phyloP scores from a whole-genome alignment of 108 stramenopile species.

The Skeletonema costatum region DNA sequence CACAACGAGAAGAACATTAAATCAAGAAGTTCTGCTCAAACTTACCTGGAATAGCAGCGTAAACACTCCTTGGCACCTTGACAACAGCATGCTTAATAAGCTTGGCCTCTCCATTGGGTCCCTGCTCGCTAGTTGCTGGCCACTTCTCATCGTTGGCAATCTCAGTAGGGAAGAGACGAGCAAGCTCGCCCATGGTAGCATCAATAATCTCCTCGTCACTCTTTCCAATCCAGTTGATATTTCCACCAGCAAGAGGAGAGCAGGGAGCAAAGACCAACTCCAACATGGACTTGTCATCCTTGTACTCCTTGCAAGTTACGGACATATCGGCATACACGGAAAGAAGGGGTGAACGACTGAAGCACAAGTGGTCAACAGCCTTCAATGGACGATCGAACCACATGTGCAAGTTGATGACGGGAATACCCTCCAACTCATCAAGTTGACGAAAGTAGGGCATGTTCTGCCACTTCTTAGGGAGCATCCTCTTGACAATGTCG shows the following conservation, averaged over 20 bases:
- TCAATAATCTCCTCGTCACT: conserved; percentile 92
- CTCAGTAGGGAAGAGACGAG: conserved; percentile 93
- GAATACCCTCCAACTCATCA: conserved; percentile 96
- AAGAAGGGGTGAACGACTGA: conserved; percentile 92
- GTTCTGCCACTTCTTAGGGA: conserved; percentile 86
- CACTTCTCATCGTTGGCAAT: conserved; percentile 87
- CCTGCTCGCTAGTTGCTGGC: conserved; percentile 79
- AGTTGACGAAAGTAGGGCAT: conserved; percentile 96
- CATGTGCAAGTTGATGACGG: conserved; percentile 97
- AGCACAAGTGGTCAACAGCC: conserved; percentile 94
- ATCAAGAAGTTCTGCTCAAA: neutral
- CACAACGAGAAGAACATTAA: neutral
- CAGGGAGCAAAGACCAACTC: conserved; percentile 97
- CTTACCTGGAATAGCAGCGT: conserved; percentile 91
- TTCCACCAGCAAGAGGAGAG: conserved; percentile 88
- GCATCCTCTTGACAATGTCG: conserved; percentile 89
- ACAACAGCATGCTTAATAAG: conserved; percentile 89
- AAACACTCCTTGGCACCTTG: conserved; percentile 93
- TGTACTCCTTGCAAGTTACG: conserved; percentile 94
- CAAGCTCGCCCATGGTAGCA: conserved; percentile 96
- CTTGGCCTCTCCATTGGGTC: conserved; percentile 74
- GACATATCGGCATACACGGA: conserved; percentile 97
- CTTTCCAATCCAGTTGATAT: conserved; percentile 88
- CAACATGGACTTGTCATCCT: conserved; percentile 88
- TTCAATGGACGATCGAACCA: conserved; percentile 96